Base-by-base conservation (phyloP, 495 filamentous ascomycete species). In the Parachaetomium inaequale region DNA sequence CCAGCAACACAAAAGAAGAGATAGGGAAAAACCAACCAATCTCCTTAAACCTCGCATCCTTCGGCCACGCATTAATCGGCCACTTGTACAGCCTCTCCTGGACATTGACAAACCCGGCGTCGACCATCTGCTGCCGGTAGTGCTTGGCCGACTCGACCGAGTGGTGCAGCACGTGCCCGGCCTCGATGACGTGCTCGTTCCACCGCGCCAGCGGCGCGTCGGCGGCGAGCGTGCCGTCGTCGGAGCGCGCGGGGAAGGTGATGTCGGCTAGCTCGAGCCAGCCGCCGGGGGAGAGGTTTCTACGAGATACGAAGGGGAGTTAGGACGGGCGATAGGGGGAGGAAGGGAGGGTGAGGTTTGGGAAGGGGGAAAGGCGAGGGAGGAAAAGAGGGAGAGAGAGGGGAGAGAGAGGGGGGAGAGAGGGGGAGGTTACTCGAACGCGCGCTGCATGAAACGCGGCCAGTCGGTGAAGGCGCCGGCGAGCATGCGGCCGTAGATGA, bases 401-500 rank as follows among this genome's bases (percentile, higher is more conserved):
- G 2, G 36, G 36, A 36, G 17, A 8, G 31, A 32, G 8, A 8
- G 31, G 17, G 17, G 10, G 14, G 36, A 5, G 36, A 5, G 2
- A 15, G 36, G 14, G 14, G 36, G 36, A 40, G 3, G 14, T 32
- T 40, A 40, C 36, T 46, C 42, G 19, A 46, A 46, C 8, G 42
- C 17, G n/a, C 42, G 42, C 19, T 46, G 42, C 42, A 46, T 23
- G 55, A 79, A 68, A 23, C 63, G 63, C 7, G 68, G 75, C 79
- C 79, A 82, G 68, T 82, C 73, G 8, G 58, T 60, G 25, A 82
- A 74, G 54, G 71, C 76, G 45, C 75, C 76, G 7, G 69, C 70
- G 53, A 83, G 68, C 40, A 77, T 64, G 23, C 81, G 73, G 11
- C 64, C 58, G 66, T 81, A 77, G 66, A 84, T 75, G 63, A 77